Base-by-base conservation (phyloP, 2,329 filamentous ascomycete genomes). In the Aspergillus brasiliensis region DNA sequence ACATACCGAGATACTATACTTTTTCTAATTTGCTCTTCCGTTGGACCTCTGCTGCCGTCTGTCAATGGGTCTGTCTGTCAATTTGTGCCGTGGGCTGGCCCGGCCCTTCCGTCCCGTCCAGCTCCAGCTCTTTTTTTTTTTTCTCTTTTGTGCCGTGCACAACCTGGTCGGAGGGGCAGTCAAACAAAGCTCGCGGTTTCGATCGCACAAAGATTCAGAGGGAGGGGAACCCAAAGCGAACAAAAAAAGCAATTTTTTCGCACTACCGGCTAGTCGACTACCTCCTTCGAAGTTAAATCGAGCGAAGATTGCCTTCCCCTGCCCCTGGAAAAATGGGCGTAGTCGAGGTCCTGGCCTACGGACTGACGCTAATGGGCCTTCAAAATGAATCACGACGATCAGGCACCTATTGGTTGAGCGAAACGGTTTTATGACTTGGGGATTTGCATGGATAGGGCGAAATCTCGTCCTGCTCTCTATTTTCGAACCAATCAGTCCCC, bases 41-140 rank as follows among this genome's bases (percentile, higher is more conserved):
- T 47, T 23, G 19, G 8, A 23, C 44, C 13, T 48, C 21, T 8
- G 44, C 44, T 27, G 40, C 40, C 40, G 21, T 27, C 25, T 49
- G 25, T 15, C 25, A 49, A 28, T 31, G 46, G 25, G 23, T 34
- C 31, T 34, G 40, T 44, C 40, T 38, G 42, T 56, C 27, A 31
- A 19, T 42, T 46, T 34, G 47, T 46, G 54, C 21, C 62, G 59
- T 61, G 63, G 58, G 56, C 62, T 65, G 73, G 71, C 66, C 71
- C 72, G 73, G 72, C 66, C 73, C 73, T 75, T 73, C 73, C 72
- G 73, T 74, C 63, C 72, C 71, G 72, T 61, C 37, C 64, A 67
- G 60, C 28, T 64, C 66, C 64, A 64, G 57, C 60, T 63, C 65
- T 57, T 47, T 47, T 47, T 59, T 38, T 57, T 44, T 63, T 65